Percentiles rank a stretch among this genome's conserved stretches.
These are phyloP conservation scores for Colletotrichum horii DNA, from an alignment of 2,329 filamentous ascomycete species.

Conservation along the genomic window DNA sequence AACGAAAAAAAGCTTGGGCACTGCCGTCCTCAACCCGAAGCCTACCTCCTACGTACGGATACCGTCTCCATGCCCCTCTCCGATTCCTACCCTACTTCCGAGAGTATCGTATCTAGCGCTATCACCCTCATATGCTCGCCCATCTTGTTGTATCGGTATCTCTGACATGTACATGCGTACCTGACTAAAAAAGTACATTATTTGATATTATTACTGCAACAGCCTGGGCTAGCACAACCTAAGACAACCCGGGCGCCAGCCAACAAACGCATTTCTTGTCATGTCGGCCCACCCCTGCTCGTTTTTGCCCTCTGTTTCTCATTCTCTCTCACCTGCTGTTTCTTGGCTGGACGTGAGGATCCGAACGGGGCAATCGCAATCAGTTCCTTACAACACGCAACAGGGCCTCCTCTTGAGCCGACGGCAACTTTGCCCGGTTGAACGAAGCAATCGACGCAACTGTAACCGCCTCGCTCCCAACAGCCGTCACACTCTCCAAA, in stretches of 20 bases:
- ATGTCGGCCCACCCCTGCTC: not conserved
- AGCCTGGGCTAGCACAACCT: constrained; percentile 8
- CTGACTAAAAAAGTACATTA: not conserved
- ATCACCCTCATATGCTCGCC: not conserved
- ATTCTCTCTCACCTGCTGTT: not conserved
- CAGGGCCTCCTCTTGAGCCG: not conserved
- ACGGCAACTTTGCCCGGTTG: not conserved
- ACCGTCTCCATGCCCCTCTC: not conserved
- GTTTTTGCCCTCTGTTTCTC: not conserved
- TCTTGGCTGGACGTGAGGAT: not conserved
- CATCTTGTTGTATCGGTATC: not conserved
- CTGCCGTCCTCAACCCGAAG: not conserved
- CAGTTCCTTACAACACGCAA: not conserved
- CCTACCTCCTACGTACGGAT: not conserved
- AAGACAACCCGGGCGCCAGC: constrained; percentile 11
- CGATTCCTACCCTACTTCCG: not conserved
- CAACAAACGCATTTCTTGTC: constrained; percentile 13
- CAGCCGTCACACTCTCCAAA: not conserved
- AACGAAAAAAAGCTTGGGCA: not conserved
- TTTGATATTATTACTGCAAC: constrained; percentile 2
- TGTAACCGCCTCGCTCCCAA: not conserved
- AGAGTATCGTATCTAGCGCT: not conserved
- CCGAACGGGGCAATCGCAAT: not conserved
- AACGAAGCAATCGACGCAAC: not conserved
- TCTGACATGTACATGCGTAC: not conserved